Evolutionary conservation across 441 rosid species (phyloP).

Genomic region (Viola pubescens): DNA sequence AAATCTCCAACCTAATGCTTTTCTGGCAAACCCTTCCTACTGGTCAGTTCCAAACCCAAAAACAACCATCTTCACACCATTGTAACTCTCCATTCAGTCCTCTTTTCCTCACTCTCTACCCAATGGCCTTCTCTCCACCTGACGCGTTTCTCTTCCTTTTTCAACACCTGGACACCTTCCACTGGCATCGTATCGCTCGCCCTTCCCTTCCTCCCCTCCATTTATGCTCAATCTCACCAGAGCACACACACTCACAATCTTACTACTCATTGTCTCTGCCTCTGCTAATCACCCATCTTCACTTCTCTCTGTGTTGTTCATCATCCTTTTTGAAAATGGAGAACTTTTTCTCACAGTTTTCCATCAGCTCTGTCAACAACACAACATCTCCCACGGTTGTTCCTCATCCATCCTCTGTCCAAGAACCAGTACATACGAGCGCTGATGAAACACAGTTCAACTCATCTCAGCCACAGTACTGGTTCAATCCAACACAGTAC

Average conservation of each 20-base stretch:
- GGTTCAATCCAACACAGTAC: constrained; percentile 11
- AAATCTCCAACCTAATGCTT: constrained; percentile 16
- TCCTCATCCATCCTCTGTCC: too few species aligned
- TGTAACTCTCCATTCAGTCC: constrained; percentile 6
- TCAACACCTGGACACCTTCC: constrained; percentile 25
- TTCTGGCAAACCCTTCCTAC: constrained; percentile 22
- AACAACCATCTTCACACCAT: constrained; percentile 22
- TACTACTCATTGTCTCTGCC: constrained; percentile 5
- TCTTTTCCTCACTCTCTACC: constrained; percentile 16
- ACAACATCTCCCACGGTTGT: too few species aligned
- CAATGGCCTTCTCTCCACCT: constrained; percentile 20
- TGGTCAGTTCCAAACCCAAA: constrained; percentile 49
- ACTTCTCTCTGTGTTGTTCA: constrained; percentile 14
- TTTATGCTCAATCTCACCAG: neutral
- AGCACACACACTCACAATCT: constrained; percentile 3
- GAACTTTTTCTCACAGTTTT: constrained; percentile 26
- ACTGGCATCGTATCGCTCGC: constrained; percentile 24
- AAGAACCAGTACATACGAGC: too few species aligned
- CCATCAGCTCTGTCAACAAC: constrained; percentile 13
- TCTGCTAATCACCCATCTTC: constrained; percentile 4
- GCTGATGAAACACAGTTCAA: too few species aligned
- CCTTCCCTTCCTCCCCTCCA: constrained; percentile 17
- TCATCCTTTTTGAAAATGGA: constrained; percentile 28
- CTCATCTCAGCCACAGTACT: too few species aligned
- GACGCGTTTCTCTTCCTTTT: constrained; percentile 34